Percentiles rank a stretch among this genome's conserved stretches.
Evolutionary conservation across 495 filamentous ascomycete genomes (phyloP).

Genomic region (Penicillium soppii): DNA sequence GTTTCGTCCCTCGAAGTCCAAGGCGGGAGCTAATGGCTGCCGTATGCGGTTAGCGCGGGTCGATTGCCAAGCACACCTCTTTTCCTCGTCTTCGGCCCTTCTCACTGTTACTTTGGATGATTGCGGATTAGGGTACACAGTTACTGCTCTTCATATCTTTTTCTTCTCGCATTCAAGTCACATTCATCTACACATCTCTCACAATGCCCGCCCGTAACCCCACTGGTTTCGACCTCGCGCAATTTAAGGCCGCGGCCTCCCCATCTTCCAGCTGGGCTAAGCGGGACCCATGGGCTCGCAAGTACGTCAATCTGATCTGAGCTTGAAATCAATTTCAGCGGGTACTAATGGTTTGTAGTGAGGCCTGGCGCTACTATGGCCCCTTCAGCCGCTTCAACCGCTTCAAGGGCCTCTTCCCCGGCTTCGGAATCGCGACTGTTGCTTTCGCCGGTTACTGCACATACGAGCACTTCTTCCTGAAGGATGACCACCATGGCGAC

Average conservation of each 20-base stretch:
- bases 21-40: slow-evolving; percentile 20
- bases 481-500: slow-evolving; percentile 61
- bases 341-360: slow-evolving; percentile 52
- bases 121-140: slow-evolving; percentile 6
- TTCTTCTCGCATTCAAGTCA: slow-evolving; percentile 13
- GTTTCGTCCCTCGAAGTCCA: slow-evolving; percentile 25
- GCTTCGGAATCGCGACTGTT: slow-evolving; percentile 85
- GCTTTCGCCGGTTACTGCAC: slow-evolving; percentile 87
- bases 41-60: slow-evolving; percentile 36
- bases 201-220: slow-evolving; percentile 61
- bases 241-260: slow-evolving; percentile 66
- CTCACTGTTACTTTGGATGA: slow-evolving; percentile 15
- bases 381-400: slow-evolving; percentile 86
- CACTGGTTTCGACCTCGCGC: slow-evolving; percentile 79
- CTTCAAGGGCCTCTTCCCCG: slow-evolving; percentile 81
- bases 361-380: slow-evolving; percentile 91
- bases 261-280: slow-evolving; percentile 52
- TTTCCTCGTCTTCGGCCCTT: slow-evolving; percentile 17
- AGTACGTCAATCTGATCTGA: slow-evolving; percentile 46
- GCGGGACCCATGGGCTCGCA: slow-evolving; percentile 85
- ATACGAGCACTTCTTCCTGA: slow-evolving; percentile 83
- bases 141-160: slow-evolving; percentile 16
- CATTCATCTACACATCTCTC: not conserved
- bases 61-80: slow-evolving; percentile 28
- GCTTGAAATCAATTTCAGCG: not conserved